Conservation (phyloP, 495 filamentous ascomycete genomes). For the Amphirosellinia nigrospora region DNA sequence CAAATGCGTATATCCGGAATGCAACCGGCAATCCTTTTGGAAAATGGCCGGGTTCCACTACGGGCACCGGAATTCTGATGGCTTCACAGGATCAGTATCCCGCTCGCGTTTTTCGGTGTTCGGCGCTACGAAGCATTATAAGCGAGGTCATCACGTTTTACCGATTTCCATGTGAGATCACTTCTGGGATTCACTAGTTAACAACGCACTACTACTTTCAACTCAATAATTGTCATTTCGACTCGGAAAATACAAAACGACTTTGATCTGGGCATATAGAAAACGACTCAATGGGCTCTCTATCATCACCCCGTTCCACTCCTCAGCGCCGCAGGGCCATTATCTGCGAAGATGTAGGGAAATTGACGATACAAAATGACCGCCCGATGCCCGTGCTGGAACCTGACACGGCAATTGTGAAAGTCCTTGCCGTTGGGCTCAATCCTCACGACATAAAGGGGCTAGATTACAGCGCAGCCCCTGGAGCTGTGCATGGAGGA, state of each 20-base stretch:
- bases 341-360: background rate
- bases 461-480: slow-evolving; percentile 41
- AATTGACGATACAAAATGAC: slow-evolving; percentile 6
- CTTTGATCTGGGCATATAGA: too few species aligned
- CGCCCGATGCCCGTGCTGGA: background rate
- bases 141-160: background rate
- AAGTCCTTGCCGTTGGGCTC: slow-evolving; percentile 43
- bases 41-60: background rate
- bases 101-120: background rate
- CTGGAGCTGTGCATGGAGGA: slow-evolving; percentile 47
- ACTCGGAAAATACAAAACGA: too few species aligned
- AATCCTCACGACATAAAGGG: slow-evolving; percentile 57
- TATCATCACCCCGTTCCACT: background rate
- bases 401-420: slow-evolving; percentile 17
- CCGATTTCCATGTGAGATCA: background rate
- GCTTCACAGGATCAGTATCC: background rate
- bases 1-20: background rate
- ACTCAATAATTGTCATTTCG: background rate
- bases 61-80: background rate
- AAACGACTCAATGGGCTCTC: background rate
- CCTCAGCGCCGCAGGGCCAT: slow-evolving; percentile 7
- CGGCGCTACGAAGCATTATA: background rate
- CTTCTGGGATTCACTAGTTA: background rate
- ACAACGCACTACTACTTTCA: background rate
- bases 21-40: background rate